Conservation (phyloP, 164 flowering plant species). For the Stephania yunnanensis region DNA sequence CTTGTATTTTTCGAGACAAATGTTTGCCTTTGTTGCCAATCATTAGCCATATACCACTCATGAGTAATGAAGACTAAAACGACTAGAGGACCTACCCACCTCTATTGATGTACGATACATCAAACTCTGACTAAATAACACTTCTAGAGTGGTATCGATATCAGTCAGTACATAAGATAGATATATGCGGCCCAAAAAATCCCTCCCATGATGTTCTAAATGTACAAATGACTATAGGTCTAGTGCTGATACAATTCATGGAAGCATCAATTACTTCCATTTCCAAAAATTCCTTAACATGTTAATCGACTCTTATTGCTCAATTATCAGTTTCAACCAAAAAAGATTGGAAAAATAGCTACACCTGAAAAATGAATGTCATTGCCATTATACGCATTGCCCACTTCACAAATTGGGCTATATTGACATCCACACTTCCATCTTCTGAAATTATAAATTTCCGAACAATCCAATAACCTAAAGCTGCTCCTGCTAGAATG, state of each 20-base stretch:
- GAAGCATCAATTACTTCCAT: not conserved
- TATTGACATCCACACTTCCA: conserved; percentile 73
- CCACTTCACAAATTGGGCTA: conserved; percentile 91
- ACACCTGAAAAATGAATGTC: conserved; percentile 58
- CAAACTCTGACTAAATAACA: not conserved
- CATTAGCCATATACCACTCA: no score
- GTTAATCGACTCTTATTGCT: not conserved
- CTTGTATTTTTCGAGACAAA: no score
- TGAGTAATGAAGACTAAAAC: not conserved
- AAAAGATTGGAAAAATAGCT: not conserved
- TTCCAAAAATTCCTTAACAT: not conserved
- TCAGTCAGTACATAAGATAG: not conserved
- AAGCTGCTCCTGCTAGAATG: conserved; percentile 76
- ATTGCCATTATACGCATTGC: conserved; percentile 64
- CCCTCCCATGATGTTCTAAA: not conserved
- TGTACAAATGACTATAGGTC: not conserved
- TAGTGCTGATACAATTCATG: not conserved
- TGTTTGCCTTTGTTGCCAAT: no score
- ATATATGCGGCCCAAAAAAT: not conserved
- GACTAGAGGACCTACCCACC: not conserved
- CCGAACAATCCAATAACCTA: conserved; percentile 83
- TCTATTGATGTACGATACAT: not conserved
- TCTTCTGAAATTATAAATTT: conserved; percentile 80
- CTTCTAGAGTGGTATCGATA: not conserved
- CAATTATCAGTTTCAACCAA: conserved; percentile 1